These are phyloP conservation scores for Lasiosphaeris hirsuta DNA, from an alignment of 495 filamentous ascomycete species.

Conservation along the genomic window DNA sequence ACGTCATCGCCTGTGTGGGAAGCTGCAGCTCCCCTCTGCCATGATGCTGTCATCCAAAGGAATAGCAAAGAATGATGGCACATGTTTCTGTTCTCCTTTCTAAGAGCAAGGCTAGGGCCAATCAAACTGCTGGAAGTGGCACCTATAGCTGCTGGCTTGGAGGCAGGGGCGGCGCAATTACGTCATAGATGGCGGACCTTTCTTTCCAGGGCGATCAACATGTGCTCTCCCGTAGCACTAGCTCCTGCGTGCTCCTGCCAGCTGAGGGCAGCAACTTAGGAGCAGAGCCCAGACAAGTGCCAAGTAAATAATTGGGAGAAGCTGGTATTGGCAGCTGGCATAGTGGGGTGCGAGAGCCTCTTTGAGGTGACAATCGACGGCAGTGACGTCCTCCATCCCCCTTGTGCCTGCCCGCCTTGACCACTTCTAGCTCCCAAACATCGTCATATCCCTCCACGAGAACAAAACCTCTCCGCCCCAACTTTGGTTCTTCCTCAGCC, in stretches of 20 bases:
- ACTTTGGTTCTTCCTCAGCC: background rate
- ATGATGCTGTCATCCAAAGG: constrained; percentile 1
- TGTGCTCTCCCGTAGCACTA: background rate
- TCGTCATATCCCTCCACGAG: constrained; percentile 2
- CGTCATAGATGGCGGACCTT: constrained; percentile 10
- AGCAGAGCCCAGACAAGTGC: background rate
- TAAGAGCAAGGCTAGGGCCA: background rate
- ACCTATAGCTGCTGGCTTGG: background rate
- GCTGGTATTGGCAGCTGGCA: too few relatives aligned
- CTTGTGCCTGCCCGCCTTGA: constrained; percentile 4
- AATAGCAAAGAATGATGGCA: constrained; percentile 4
- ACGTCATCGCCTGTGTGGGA: background rate
- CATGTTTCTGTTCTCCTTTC: too few relatives aligned
- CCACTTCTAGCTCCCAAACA: constrained; percentile 7
- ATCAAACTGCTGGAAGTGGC: background rate
- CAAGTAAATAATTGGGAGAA: background rate
- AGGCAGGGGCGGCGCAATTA: background rate
- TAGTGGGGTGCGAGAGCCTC: background rate
- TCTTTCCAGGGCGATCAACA: background rate
- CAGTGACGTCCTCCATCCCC: constrained; percentile 26
- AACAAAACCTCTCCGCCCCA: background rate
- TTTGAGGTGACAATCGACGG: constrained; percentile 10
- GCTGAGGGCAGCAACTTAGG: background rate
- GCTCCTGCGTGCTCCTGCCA: background rate
- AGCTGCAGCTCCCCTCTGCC: background rate